Evolutionary conservation across 1,139 yeast species (phyloP).

Genomic region (Saccharomycopsis hybrid): DNA sequence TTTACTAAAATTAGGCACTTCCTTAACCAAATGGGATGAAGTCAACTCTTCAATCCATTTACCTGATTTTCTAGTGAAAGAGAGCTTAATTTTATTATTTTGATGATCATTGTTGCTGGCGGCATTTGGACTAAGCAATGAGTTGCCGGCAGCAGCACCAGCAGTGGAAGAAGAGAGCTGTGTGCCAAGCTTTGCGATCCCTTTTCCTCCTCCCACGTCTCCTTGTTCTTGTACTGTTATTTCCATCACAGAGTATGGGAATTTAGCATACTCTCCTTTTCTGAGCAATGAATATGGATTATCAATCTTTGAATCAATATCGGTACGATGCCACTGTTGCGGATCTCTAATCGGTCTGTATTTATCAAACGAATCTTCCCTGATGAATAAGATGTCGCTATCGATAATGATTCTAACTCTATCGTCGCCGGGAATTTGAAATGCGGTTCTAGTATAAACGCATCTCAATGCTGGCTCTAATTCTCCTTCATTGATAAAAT

Average conservation of each 20-base stretch:
- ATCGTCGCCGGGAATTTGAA: slow-evolving; percentile 97
- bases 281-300: slow-evolving; percentile 70
- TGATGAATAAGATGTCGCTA: slow-evolving; percentile 75
- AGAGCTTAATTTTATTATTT: slow-evolving; percentile 22
- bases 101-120: background rate
- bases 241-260: slow-evolving; percentile 91
- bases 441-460: slow-evolving; percentile 85
- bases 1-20: slow-evolving; percentile 85
- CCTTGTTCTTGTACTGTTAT: slow-evolving; percentile 55
- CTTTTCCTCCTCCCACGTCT: slow-evolving; percentile 23
- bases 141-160: slow-evolving; percentile 23
- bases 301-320: slow-evolving; percentile 69
- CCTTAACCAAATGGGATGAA: slow-evolving; percentile 77
- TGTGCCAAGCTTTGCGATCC: slow-evolving; percentile 22
- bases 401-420: slow-evolving; percentile 84
- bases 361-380: slow-evolving; percentile 84
- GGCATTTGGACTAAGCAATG: background rate
- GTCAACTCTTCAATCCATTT: slow-evolving; percentile 88
- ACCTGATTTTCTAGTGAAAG: slow-evolving; percentile 41
- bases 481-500: slow-evolving; percentile 56
- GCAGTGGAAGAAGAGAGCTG: slow-evolving; percentile 16
- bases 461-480: slow-evolving; percentile 86
- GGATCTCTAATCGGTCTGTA: slow-evolving; percentile 90
- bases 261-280: slow-evolving; percentile 78
- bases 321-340: slow-evolving; percentile 83